Evolutionary conservation across 1,284 basidiomycete genomes (phyloP).

Genomic region (Peniophora sp.): DNA sequence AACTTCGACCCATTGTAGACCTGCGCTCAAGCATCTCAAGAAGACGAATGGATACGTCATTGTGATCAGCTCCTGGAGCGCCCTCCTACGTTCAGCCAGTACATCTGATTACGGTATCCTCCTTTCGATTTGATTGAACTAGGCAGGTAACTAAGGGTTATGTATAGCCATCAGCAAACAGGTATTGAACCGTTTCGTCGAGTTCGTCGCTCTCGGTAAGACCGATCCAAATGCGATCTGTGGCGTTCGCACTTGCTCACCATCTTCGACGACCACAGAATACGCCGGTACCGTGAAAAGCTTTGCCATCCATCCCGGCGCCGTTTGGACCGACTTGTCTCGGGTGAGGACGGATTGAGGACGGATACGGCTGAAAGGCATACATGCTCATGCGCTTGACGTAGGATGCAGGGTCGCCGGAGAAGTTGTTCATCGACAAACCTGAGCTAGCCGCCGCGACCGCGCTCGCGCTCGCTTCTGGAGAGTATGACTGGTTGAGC

Average conservation of each 20-base stretch:
- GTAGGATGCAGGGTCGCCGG: neutral
- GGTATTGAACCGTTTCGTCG: neutral
- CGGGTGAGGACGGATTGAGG: too few species aligned
- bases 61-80: neutral
- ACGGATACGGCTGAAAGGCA: too few species aligned
- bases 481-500: neutral
- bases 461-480: neutral
- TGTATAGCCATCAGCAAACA: neutral
- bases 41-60: neutral
- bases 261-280: neutral
- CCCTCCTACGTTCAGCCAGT: neutral
- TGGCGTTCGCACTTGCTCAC: neutral
- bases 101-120: too few species aligned
- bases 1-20: neutral
- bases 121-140: too few species aligned
- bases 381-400: too few species aligned
- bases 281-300: neutral
- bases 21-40: neutral
- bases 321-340: neutral
- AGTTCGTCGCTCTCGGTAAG: neutral
- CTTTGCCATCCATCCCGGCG: neutral
- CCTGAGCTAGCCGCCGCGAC: neutral
- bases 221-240: neutral
- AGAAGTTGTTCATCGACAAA: neutral
- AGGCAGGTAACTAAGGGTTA: constrained; percentile 5